Conservation (phyloP, 192 early-diverging fungal genomes). For the Allomyces macrogynus region DNA sequence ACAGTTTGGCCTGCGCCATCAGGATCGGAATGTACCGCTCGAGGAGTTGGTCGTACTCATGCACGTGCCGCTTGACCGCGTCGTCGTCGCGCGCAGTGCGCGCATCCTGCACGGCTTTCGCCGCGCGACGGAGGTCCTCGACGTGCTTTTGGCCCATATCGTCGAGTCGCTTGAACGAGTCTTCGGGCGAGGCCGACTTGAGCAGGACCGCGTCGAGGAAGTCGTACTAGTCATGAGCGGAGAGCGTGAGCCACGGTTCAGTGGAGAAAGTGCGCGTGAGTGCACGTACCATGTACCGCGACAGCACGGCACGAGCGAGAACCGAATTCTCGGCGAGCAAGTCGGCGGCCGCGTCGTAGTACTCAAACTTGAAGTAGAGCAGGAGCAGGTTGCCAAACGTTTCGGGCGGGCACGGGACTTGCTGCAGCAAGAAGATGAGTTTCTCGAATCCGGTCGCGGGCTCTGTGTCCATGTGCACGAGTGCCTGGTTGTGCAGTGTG, state of each 20-base stretch:
- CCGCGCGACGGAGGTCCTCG: constrained; percentile 29
- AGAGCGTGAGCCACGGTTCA: neutral
- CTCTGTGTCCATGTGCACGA: constrained; percentile 43
- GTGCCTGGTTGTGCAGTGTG: constrained; percentile 35
- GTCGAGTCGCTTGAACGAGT: constrained; percentile 38
- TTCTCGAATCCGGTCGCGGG: constrained; percentile 38
- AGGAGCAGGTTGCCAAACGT: constrained; percentile 38
- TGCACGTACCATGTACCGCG: neutral
- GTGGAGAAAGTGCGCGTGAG: too few relatives aligned
- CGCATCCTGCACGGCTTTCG: constrained; percentile 38
- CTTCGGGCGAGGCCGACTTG: constrained; percentile 32
- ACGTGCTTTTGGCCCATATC: constrained; percentile 33
- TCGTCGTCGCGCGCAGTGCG: constrained; percentile 36
- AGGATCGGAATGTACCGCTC: constrained; percentile 38
- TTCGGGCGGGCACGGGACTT: constrained; percentile 32
- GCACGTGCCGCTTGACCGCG: constrained; percentile 25
- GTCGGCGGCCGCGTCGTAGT: constrained; percentile 33
- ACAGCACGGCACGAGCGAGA: neutral
- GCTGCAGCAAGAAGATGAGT: constrained; percentile 33
- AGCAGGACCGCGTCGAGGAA: constrained; percentile 33
- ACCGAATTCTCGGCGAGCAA: constrained; percentile 29
- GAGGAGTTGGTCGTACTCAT: constrained; percentile 37
- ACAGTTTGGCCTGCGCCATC: constrained; percentile 45
- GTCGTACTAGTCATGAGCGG: constrained; percentile 25
- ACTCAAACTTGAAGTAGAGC: constrained; percentile 37